phyloP scores from a whole-genome alignment of 2,329 filamentous ascomycete species.

The Elsinoe arachidis region DNA sequence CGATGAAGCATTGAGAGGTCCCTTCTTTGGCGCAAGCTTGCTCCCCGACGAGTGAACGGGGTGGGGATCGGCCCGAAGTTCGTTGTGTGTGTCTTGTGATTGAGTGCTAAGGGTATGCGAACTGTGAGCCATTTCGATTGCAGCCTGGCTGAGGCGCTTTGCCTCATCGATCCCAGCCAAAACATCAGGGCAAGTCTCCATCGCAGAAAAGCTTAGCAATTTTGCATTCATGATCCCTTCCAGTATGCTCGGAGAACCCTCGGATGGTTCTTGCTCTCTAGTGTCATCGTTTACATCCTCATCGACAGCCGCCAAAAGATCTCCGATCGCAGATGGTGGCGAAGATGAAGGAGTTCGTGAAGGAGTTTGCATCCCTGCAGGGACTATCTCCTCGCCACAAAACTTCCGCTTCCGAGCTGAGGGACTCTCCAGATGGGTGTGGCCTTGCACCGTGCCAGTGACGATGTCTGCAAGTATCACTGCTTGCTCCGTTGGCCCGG shows the following conservation, averaged over 20 bases:
- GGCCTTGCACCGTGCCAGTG: not conserved
- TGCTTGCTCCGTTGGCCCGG: not conserved
- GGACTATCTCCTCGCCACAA: not conserved
- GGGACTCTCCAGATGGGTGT: not conserved
- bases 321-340: not conserved
- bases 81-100: not conserved
- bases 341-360: not conserved
- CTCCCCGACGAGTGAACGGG: not conserved
- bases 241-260: not conserved
- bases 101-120: not conserved
- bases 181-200: not conserved
- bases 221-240: not conserved
- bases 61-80: not conserved
- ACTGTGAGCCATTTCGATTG: not conserved
- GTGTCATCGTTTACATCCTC: not conserved
- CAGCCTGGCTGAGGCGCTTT: constrained; percentile 12
- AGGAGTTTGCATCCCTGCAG: not conserved
- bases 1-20: not conserved
- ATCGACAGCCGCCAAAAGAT: not conserved
- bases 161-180: not conserved
- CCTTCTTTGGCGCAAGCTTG: not conserved
- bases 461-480: not conserved
- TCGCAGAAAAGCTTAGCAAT: not conserved
- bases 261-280: not conserved
- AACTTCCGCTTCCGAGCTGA: too few species aligned